These are phyloP conservation scores for Saccharomyces hybrid DNA, from an alignment of 1,139 yeast genomes.

Conservation along the genomic window DNA sequence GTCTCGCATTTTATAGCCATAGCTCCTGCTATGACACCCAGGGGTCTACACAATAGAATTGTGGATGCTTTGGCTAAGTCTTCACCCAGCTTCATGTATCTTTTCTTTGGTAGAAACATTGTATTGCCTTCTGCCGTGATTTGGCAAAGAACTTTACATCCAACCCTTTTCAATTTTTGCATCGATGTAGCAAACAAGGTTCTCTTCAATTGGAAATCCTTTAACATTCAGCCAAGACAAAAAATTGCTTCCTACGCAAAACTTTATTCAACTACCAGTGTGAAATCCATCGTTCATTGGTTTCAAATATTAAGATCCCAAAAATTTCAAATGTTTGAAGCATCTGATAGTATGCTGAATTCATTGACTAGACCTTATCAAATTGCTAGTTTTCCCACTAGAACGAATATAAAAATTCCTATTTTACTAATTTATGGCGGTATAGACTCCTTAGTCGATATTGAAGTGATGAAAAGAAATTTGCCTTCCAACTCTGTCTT, in stretches of 20 bases:
- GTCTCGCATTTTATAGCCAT: constrained; percentile 69
- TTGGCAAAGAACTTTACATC: constrained; percentile 79
- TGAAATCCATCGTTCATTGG: constrained; percentile 92
- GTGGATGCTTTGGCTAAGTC: constrained; percentile 72
- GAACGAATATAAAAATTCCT: constrained; percentile 58
- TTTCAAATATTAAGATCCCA: constrained; percentile 81
- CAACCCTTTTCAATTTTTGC: constrained; percentile 66
- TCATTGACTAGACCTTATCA: constrained; percentile 41
- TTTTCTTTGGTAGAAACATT: constrained; percentile 66
- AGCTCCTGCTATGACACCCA: constrained; percentile 94
- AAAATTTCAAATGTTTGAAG: constrained; percentile 84
- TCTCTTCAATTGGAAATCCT: constrained; percentile 71
- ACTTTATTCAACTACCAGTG: constrained; percentile 83
- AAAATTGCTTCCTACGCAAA: constrained; percentile 75
- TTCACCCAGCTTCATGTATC: constrained; percentile 66
- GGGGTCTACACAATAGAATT: constrained; percentile 66
- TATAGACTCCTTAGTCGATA: constrained; percentile 76
- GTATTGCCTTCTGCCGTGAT: constrained; percentile 69
- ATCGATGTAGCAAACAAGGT: constrained; percentile 63
- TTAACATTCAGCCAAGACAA: constrained; percentile 62
- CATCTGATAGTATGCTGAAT: constrained; percentile 35
- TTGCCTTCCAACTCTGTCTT: constrained; percentile 31
- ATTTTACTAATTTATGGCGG: constrained; percentile 74
- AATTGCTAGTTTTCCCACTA: constrained; percentile 44
- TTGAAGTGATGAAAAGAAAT: constrained; percentile 51